Evolutionary conservation across 305 asterid genomes (phyloP).

Genomic region (Fraxinus sp.): DNA sequence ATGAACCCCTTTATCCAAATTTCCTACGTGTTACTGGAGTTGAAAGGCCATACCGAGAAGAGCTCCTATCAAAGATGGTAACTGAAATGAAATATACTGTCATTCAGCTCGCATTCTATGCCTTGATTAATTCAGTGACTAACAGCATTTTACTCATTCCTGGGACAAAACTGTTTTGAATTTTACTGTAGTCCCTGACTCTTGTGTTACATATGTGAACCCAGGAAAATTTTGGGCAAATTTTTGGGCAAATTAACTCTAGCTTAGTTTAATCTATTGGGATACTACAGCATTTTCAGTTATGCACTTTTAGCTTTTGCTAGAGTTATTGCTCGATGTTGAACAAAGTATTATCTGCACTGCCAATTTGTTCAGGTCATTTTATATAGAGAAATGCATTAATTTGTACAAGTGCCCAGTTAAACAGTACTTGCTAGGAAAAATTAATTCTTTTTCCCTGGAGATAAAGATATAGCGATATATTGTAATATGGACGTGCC

Average conservation of each 20-base stretch:
- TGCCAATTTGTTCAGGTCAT: background rate
- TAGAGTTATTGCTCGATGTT: background rate
- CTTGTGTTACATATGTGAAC: conserved; percentile 4
- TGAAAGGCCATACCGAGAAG: conserved; percentile 70
- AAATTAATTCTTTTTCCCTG: background rate
- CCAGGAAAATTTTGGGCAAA: background rate
- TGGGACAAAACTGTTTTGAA: background rate
- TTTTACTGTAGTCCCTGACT: background rate
- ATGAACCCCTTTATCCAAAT: conserved; percentile 79
- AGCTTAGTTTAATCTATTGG: background rate
- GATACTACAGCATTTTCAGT: conserved; percentile 1
- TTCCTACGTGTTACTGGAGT: conserved; percentile 56
- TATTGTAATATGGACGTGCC: background rate
- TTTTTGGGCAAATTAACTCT: background rate
- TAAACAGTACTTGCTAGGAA: background rate
- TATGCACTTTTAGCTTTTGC: background rate
- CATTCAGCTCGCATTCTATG: background rate
- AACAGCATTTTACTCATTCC: background rate
- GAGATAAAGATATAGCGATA: background rate
- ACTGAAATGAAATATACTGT: conserved; percentile 3
- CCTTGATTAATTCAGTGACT: background rate
- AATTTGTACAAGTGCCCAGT: background rate
- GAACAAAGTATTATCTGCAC: background rate
- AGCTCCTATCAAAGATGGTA: conserved; percentile 52
- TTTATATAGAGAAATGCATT: background rate